These are phyloP conservation scores for Arabidopsis hybrid DNA, from an alignment of 441 rosid species.

Conservation along the genomic window DNA sequence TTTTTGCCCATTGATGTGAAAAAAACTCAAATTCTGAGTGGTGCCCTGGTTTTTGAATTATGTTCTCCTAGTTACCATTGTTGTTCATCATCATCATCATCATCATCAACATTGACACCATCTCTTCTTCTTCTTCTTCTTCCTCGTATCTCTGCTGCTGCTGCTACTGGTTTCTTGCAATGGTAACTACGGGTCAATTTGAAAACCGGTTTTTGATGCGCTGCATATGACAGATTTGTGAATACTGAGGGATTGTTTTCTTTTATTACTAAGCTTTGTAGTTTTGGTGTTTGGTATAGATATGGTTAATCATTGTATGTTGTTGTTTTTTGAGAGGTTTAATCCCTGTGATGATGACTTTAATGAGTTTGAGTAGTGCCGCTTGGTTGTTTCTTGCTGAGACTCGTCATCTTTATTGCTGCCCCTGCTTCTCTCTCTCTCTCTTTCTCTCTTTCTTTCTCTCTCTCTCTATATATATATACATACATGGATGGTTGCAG, in stretches of 20 bases:
- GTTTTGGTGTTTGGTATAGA: neutral
- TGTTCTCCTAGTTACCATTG: conserved; percentile 25
- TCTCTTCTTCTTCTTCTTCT: neutral
- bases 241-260: conserved; percentile 4
- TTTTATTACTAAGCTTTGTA: no score
- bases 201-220: conserved; percentile 29
- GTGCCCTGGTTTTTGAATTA: conserved; percentile 37
- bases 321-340: neutral
- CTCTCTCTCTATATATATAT: conserved; percentile 5
- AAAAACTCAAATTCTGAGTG: conserved; percentile 9
- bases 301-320: neutral
- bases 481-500: conserved; percentile 3
- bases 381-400: conserved; percentile 29
- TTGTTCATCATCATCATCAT: neutral
- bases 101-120: neutral
- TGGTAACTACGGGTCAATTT: conserved; percentile 13
- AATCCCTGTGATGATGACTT: conserved; percentile 49
- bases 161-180: neutral
- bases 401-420: conserved; percentile 30
- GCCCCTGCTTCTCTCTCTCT: neutral
- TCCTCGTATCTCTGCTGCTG: conserved; percentile 7
- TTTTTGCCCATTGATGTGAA: conserved; percentile 35
- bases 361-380: conserved; percentile 35
- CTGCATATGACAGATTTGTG: conserved; percentile 2
- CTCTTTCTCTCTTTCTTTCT: conserved; percentile 26